Base-by-base conservation (phyloP, 169 alveolate species). In the Ichthyophthirius multifiliis region DNA sequence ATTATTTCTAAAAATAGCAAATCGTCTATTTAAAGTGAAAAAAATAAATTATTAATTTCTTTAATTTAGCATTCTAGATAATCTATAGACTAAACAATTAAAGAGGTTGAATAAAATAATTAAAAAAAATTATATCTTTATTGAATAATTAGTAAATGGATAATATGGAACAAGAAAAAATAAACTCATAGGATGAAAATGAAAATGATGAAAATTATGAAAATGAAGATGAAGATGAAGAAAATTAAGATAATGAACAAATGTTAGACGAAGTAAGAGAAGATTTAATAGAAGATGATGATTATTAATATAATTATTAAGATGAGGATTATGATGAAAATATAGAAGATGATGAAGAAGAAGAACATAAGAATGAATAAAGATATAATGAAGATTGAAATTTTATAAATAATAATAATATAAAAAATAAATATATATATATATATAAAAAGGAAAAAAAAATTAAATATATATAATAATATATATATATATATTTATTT, bases 21-120 rank as follows among this genome's bases (percentile, higher is more conserved):
- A 27, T 55, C 71, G 18, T 55, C 71, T 2, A 55, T 55, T 27
- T 55, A 55, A 55, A 55, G 31, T 55, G 71, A 55, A 55, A 55
- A 55, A 55, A 20, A 27, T 10, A 13, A 27, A 20, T 23, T 55
- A 15, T 27, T 55, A 39, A 55, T 13, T 27, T 34, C 23, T 27
- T 39, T 55, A 10, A 55, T 55, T 55, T 55, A 55, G 39, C 71
- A 55, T 6, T 55, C 71, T 55, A 55, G 31, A 55, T 27, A 39
- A 12, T 55, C 31, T 55, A 27, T 55, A 55, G 71, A 55, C 9
- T 34, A 55, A 55, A 34, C 71, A 20, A 39, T 27, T 3, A 55
- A 55, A 55, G 71, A 55, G 15, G 18, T 23, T 5, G 9, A 34
- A 10, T 23, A 20, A 55, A 55, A 13, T 4, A 20, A 6, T 55